Conservation (phyloP, 169 alveolate species). For the Eimeria necatrix region DNA sequence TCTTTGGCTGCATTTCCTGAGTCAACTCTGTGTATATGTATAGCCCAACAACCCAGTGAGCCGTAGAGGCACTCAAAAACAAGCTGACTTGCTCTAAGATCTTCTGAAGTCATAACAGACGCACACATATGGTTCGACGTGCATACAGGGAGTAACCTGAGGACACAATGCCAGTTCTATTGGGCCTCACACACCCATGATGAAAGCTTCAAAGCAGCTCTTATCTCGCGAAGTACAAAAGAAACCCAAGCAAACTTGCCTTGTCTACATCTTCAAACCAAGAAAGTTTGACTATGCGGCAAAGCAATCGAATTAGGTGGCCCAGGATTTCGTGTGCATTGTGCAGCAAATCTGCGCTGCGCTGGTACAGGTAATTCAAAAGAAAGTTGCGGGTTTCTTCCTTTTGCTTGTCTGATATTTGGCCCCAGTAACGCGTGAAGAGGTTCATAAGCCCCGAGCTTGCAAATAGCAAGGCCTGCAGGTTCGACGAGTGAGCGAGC, state of each 20-base stretch:
- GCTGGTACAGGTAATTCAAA: constrained; percentile 91
- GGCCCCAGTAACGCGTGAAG: constrained; percentile 91
- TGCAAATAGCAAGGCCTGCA: constrained; percentile 88
- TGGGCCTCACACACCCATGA: too few relatives aligned
- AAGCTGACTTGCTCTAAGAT: constrained; percentile 86
- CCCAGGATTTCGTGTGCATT: constrained; percentile 94
- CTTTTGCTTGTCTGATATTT: constrained; percentile 91
- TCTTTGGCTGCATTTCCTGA: constrained; percentile 91
- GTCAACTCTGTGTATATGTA: constrained; percentile 93
- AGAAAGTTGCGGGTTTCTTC: constrained; percentile 93
- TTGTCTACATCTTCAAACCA: constrained; percentile 90
- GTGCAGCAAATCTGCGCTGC: constrained; percentile 94
- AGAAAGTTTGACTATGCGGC: constrained; percentile 93
- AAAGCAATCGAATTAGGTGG: constrained; percentile 92
- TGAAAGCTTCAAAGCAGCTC: too few relatives aligned
- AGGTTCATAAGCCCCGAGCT: constrained; percentile 87
- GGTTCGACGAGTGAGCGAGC: constrained; percentile 85
- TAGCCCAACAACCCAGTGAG: constrained; percentile 96
- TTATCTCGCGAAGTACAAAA: not conserved
- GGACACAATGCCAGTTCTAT: too few relatives aligned
- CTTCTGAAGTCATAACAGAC: constrained; percentile 71
- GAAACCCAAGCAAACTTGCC: not conserved
- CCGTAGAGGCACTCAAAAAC: constrained; percentile 92
- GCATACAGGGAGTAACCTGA: too few relatives aligned
- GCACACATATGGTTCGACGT: not conserved